phyloP scores from a whole-genome alignment of 2,329 filamentous ascomycete genomes.

The Pseudocercospora cruenta region DNA sequence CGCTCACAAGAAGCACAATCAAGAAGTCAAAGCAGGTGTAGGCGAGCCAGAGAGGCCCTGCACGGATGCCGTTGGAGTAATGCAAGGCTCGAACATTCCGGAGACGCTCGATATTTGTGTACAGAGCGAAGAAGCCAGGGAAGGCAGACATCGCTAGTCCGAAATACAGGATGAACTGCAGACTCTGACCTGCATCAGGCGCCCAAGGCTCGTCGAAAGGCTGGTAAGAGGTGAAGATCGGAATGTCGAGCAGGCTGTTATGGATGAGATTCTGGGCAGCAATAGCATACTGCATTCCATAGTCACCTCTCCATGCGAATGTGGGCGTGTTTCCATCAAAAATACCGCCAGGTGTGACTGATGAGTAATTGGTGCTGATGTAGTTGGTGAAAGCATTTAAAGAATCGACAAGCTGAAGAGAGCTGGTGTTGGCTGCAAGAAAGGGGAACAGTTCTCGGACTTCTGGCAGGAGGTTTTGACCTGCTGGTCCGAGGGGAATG shows the following conservation, averaged over 20 bases:
- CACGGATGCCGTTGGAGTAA: constrained; percentile 87
- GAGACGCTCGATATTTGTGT: constrained; percentile 82
- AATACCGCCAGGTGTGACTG: constrained; percentile 76
- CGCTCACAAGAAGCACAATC: constrained; percentile 69
- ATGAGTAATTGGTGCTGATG: constrained; percentile 65
- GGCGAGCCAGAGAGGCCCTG: constrained; percentile 80
- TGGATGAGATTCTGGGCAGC: constrained; percentile 89
- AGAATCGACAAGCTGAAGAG: constrained; percentile 61
- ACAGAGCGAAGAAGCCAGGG: constrained; percentile 85
- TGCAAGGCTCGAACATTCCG: constrained; percentile 80
- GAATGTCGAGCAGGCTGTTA: constrained; percentile 69
- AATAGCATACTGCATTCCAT: constrained; percentile 67
- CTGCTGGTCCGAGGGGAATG: constrained; percentile 48
- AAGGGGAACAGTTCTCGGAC: constrained; percentile 32
- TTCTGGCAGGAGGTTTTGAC: constrained; percentile 34
- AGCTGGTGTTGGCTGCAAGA: constrained; percentile 26
- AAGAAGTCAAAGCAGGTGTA: constrained; percentile 80
- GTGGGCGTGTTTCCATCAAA: constrained; percentile 71
- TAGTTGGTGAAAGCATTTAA: constrained; percentile 70
- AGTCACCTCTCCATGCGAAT: constrained; percentile 71
- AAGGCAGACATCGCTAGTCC: constrained; percentile 76
- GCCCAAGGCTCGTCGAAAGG: constrained; percentile 75
- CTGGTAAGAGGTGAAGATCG: constrained; percentile 73
- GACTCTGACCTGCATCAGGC: constrained; percentile 68
- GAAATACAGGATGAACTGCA: constrained; percentile 82